A percentile compares a stretch with the other conserved stretches of the same genome.
Conservation (phyloP, 345 rosid species). For the Acer campestre region DNA sequence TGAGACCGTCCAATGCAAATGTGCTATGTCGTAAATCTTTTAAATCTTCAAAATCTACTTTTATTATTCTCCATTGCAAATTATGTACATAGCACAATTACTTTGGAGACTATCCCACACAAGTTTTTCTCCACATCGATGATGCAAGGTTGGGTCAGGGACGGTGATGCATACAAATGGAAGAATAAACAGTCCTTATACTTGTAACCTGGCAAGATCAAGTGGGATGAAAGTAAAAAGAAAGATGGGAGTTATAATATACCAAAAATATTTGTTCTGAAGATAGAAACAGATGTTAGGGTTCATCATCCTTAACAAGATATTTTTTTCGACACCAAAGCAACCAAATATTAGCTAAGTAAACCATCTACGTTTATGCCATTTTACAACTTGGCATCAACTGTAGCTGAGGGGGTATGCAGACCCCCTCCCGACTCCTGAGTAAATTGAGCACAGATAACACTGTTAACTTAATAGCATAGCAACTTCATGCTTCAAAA, state of each 20-base stretch:
- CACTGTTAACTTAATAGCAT: neutral
- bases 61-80: no score
- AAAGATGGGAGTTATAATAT: neutral
- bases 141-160: neutral
- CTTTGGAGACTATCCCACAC: no score
- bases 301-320: slow-evolving; percentile 3
- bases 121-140: neutral
- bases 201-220: neutral
- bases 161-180: neutral
- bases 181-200: neutral
- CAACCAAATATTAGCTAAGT: neutral
- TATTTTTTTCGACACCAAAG: neutral
- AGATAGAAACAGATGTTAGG: neutral
- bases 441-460: slow-evolving; percentile 1
- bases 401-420: neutral
- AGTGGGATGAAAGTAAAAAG: neutral
- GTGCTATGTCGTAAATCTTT: no score
- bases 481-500: neutral
- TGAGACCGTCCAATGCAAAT: no score
- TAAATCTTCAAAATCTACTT: no score
- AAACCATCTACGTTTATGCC: neutral
- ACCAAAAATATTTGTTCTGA: neutral
- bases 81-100: no score
- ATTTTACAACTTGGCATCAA: neutral
- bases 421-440: neutral